Evolutionary conservation across 2,329 filamentous ascomycete genomes (phyloP).

Genomic region (Fusarium cicatricum): DNA sequence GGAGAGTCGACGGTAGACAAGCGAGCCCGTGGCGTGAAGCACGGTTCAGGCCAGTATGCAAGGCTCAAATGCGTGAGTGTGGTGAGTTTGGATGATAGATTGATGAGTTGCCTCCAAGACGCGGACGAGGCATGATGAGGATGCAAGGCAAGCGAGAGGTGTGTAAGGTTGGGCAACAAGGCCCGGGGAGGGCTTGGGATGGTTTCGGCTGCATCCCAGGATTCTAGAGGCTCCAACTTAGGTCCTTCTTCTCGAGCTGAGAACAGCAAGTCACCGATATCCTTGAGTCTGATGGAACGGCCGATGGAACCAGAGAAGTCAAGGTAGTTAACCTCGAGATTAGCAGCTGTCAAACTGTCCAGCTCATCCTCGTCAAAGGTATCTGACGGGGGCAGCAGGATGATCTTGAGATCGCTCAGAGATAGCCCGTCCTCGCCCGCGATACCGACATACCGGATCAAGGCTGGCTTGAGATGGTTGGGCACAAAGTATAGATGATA

Average conservation of each 20-base stretch:
- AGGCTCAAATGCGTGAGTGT: conserved; percentile 68
- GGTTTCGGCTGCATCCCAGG: conserved; percentile 59
- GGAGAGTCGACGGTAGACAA: conserved; percentile 56
- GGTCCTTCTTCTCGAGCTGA: conserved; percentile 42
- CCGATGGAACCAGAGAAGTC: conserved; percentile 64
- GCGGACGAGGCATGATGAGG: conserved; percentile 46
- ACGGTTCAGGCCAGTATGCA: conserved; percentile 69
- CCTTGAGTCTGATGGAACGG: conserved; percentile 59
- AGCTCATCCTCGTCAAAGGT: conserved; percentile 40
- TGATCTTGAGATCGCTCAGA: conserved; percentile 57
- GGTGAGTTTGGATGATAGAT: conserved; percentile 60
- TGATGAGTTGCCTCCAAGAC: conserved; percentile 67
- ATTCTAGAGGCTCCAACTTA: conserved; percentile 53
- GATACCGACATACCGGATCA: conserved; percentile 60
- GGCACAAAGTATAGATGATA: conserved; percentile 66
- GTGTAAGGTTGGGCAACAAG: conserved; percentile 65
- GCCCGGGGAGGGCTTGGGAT: conserved; percentile 45
- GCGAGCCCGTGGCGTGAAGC: conserved; percentile 63
- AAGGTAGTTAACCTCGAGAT: conserved; percentile 56
- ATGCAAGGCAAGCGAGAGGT: conserved; percentile 64
- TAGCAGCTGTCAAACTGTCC: conserved; percentile 34
- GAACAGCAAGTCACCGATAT: conserved; percentile 61
- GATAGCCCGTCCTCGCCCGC: conserved; percentile 57
- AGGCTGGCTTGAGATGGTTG: conserved; percentile 58
- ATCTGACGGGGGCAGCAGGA: conserved; percentile 51